Conservation (phyloP, 164 flowering plant species). For the Warburgia ugandensis region DNA sequence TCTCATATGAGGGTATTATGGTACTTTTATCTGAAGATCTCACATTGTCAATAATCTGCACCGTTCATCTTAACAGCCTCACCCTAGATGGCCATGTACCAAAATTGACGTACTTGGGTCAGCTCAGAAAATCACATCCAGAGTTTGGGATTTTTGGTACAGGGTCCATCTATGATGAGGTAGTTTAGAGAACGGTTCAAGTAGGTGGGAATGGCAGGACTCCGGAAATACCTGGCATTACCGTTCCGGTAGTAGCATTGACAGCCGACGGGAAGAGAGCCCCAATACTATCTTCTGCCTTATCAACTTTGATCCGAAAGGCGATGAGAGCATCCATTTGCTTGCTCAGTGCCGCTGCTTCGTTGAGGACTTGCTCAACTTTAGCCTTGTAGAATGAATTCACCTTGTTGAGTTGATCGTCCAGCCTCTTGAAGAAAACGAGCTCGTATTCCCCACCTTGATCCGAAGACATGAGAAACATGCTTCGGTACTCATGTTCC, state of each 20-base stretch:
- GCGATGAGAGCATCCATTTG: slow-evolving; percentile 80
- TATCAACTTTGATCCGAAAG: slow-evolving; percentile 53
- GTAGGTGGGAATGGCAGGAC: too few relatives aligned
- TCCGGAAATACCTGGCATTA: neutral
- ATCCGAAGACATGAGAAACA: slow-evolving; percentile 41
- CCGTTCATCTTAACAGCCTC: too few relatives aligned
- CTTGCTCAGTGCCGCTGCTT: slow-evolving; percentile 49
- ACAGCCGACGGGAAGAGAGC: neutral
- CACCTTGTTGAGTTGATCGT: slow-evolving; percentile 70
- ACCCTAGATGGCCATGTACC: too few relatives aligned
- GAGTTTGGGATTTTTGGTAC: too few relatives aligned
- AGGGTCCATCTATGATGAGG: too few relatives aligned
- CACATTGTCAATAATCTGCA: too few relatives aligned
- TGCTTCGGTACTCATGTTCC: slow-evolving; percentile 30
- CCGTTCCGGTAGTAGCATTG: neutral
- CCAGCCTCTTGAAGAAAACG: slow-evolving; percentile 50
- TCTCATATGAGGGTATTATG: too few relatives aligned
- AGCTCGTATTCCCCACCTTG: slow-evolving; percentile 54
- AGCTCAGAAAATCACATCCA: too few relatives aligned
- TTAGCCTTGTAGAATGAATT: slow-evolving; percentile 41
- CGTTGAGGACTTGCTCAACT: slow-evolving; percentile 41
- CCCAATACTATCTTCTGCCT: slow-evolving; percentile 7
- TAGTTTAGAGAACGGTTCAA: too few relatives aligned
- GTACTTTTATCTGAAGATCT: too few relatives aligned
- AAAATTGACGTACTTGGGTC: too few relatives aligned